phyloP scores from a whole-genome alignment of 2,329 filamentous ascomycete species.

The Trichoderma arundinaceum region DNA sequence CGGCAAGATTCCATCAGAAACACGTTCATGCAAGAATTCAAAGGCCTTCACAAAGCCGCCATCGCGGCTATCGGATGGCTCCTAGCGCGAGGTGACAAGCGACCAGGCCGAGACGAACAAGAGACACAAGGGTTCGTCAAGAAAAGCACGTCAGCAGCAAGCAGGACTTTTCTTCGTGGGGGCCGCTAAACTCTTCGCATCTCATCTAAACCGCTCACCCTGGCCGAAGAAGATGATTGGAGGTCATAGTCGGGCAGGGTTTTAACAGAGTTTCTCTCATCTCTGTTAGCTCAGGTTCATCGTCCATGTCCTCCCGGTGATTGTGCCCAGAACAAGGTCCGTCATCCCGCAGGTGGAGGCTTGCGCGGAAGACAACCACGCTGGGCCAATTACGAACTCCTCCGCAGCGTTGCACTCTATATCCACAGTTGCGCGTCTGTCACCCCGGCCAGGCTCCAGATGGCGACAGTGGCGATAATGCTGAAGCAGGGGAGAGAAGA shows the following conservation, averaged over 20 bases:
- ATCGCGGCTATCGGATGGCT: slow-evolving; percentile 29
- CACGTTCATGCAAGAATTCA: background rate
- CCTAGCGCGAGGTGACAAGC: slow-evolving; percentile 19
- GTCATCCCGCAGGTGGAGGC: background rate
- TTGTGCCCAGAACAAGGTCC: too few species aligned
- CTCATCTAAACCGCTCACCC: background rate
- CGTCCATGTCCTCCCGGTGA: too few species aligned
- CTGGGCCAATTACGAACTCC: background rate
- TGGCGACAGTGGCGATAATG: too few species aligned
- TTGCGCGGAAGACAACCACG: background rate
- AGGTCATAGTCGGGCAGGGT: too few species aligned
- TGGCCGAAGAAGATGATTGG: background rate
- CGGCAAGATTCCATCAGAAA: background rate
- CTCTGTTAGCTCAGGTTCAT: too few species aligned
- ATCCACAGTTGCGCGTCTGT: slow-evolving; percentile 15
- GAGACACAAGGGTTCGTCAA: background rate
- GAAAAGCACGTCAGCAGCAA: background rate
- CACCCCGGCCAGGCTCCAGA: background rate
- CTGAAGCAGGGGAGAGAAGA: background rate
- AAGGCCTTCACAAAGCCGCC: slow-evolving; percentile 15
- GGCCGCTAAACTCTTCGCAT: background rate
- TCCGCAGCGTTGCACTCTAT: background rate
- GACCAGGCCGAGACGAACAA: background rate
- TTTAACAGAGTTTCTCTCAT: too few species aligned
- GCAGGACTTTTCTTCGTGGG: background rate